These are phyloP conservation scores for Cyamopsis tetragonoloba DNA, from an alignment of 306 rosid genomes.

Conservation along the genomic window DNA sequence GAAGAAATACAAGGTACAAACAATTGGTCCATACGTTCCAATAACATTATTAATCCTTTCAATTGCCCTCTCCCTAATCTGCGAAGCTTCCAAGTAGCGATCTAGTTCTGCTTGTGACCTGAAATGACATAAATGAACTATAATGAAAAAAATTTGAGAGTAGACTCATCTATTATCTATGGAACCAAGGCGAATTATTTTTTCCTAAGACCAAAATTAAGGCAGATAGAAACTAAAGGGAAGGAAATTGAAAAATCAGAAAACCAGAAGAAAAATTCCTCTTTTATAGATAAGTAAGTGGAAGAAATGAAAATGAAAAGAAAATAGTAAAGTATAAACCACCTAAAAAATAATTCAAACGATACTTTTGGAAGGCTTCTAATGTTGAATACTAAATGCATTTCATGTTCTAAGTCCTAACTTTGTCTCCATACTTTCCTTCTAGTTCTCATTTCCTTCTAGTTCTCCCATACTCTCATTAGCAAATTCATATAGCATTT, in stretches of 20 bases:
- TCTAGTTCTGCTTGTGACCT: conserved; percentile 92
- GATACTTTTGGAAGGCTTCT: neutral
- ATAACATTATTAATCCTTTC: conserved; percentile 82
- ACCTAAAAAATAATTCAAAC: neutral
- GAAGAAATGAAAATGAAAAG: neutral
- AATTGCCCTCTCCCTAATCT: conserved; percentile 81
- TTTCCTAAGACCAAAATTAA: too few species aligned
- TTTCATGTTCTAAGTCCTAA: neutral
- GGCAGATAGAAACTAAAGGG: too few species aligned
- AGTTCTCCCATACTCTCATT: neutral
- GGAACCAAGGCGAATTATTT: too few species aligned
- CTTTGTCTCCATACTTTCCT: conserved; percentile 2
- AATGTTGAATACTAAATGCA: neutral
- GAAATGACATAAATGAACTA: conserved; percentile 47
- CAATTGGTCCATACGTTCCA: conserved; percentile 73
- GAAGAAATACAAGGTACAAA: conserved; percentile 26
- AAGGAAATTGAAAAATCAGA: too few species aligned
- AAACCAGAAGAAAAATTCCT: too few species aligned
- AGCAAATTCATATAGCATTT: neutral
- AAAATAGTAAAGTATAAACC: neutral
- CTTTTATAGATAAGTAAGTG: neutral
- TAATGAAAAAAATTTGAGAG: conserved; percentile 26
- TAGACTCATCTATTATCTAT: too few species aligned
- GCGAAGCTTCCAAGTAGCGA: conserved; percentile 94
- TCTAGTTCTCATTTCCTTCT: neutral